These are phyloP conservation scores for Citrus hindsii DNA, from an alignment of 345 rosid genomes.

Conservation along the genomic window DNA sequence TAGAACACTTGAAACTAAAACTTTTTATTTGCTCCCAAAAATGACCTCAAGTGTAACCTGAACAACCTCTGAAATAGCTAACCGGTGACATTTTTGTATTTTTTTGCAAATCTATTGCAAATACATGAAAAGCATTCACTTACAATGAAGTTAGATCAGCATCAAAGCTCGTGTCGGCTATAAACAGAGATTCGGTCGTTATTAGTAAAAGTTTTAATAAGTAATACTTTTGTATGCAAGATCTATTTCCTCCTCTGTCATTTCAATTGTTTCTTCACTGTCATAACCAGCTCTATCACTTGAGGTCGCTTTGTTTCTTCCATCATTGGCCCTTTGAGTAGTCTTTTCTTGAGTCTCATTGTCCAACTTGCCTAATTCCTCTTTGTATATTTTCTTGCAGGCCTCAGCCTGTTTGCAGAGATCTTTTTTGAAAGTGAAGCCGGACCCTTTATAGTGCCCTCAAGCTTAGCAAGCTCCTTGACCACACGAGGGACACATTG, in stretches of 20 bases:
- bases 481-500: constrained; percentile 78
- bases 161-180: neutral
- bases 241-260: constrained; percentile 89
- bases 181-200: neutral
- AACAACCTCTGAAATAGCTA: neutral
- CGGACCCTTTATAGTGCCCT: constrained; percentile 19
- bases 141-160: neutral
- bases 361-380: constrained; percentile 34
- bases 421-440: constrained; percentile 42
- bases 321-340: constrained; percentile 5
- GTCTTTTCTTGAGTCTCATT: constrained; percentile 13
- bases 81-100: neutral
- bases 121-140: too few relatives aligned
- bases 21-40: neutral
- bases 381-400: constrained; percentile 59
- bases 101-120: too few relatives aligned
- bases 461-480: constrained; percentile 62
- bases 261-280: constrained; percentile 85
- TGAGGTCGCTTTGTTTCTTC: constrained; percentile 18
- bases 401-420: constrained; percentile 51
- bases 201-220: constrained; percentile 18
- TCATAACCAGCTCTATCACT: constrained; percentile 39
- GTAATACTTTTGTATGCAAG: constrained; percentile 44
- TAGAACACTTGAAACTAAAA: neutral
- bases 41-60: neutral